A percentile compares a stretch with the other conserved stretches of the same genome.
phyloP scores from a whole-genome alignment of 2,329 filamentous ascomycete genomes.

The Pseudogymnoascus sp. region DNA sequence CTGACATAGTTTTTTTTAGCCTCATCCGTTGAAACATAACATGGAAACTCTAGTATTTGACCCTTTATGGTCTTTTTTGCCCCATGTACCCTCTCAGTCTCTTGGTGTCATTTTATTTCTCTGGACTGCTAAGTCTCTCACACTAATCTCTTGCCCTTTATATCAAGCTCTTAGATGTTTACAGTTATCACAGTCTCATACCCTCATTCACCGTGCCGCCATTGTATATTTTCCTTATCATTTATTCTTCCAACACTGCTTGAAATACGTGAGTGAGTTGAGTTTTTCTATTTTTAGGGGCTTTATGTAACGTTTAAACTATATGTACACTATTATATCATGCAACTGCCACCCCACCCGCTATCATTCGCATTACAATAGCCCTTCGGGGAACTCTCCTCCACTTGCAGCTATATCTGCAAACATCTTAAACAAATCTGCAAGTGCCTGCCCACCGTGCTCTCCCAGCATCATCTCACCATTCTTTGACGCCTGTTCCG shows the following conservation, averaged over 20 bases:
- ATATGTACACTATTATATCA: not conserved
- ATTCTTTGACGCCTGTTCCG: slow-evolving; percentile 11
- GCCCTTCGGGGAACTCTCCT: not conserved
- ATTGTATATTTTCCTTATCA: too few relatives aligned
- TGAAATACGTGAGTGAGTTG: not conserved
- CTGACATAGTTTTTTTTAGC: too few relatives aligned
- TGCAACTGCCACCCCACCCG: not conserved
- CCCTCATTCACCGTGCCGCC: too few relatives aligned
- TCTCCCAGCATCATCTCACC: slow-evolving; percentile 14
- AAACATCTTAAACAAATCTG: not conserved
- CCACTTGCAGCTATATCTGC: not conserved
- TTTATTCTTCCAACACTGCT: not conserved
- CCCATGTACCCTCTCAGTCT: too few relatives aligned
- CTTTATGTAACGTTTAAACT: not conserved
- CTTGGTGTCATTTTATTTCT: too few relatives aligned
- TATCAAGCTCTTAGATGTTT: too few relatives aligned
- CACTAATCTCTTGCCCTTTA: too few relatives aligned
- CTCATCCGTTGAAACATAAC: too few relatives aligned
- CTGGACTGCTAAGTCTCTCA: too few relatives aligned
- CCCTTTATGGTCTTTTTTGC: too few relatives aligned
- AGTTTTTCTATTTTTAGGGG: not conserved
- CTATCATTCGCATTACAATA: not conserved
- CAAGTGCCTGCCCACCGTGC: not conserved
- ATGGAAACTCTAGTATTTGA: too few relatives aligned
- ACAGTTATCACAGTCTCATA: too few relatives aligned